Base-by-base conservation (phyloP, 148 eudicot species). In the Rhododendron vialii region DNA sequence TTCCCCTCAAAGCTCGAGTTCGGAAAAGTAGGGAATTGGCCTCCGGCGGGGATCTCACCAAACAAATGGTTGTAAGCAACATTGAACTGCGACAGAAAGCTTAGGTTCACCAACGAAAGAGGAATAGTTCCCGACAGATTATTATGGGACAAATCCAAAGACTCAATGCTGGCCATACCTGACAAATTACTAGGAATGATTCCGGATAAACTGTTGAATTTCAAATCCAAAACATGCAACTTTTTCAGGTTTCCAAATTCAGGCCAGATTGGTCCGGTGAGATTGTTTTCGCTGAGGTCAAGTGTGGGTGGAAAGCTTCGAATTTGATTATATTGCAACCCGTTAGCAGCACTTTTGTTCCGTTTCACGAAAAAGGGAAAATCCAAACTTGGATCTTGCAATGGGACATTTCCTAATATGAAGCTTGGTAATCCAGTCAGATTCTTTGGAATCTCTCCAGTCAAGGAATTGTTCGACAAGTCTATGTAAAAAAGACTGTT, bases 1-100 rank as follows among this genome's bases (percentile, higher is more conserved):
- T 89, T 89, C 15, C 89, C 91, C 30, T 87, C 91, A 50, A 85
- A 89, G 78, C 91, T 89, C 0, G 91, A 89, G 77, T 89, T 85
- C 3, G 87, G 89, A 74, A 89, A 89, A 28, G 91, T 87, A 9
- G 78, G 47, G 57, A 89, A 89, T 24, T 89, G 91, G 24, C 91
- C 91, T 63, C 89, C 88, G 18, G 51, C 9, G 0, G 91, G 91
- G 45, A 89, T 87, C 7, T 1, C 4, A 26, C 91, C 91, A n/a
- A n/a, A 35, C 22, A 89, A 84, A 11, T 78, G 36, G 48, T 89
- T 89, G 75, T 84, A 87, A 38, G 91, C 89, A 71, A 89, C 89
- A 45, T 33, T 85, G 61, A 89, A 89, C 48, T 45, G 71, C 10
- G 91, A 87, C 38, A 89, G 80, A 59, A 89, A 89, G 73, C 55